Conservation (phyloP, 352 stramenopile species). For the Elongisporangium anandrum region DNA sequence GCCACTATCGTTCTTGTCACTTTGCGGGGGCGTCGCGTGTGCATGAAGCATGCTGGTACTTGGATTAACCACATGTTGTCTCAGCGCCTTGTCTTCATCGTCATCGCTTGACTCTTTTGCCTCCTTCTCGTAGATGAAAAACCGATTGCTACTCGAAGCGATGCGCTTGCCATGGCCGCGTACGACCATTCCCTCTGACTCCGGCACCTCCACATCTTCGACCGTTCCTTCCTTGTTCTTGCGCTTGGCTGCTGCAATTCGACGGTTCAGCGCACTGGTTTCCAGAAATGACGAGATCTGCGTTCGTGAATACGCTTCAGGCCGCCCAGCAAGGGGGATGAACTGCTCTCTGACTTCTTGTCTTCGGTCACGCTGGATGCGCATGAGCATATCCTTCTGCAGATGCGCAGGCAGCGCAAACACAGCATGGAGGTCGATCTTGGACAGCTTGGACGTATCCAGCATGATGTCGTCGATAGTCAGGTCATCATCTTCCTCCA, state of each 20-base stretch:
- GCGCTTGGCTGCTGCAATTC: constrained; percentile 50
- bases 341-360: constrained; percentile 93
- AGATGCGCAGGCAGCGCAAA: constrained; percentile 84
- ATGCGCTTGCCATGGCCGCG: constrained; percentile 60
- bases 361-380: constrained; percentile 84
- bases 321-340: constrained; percentile 93
- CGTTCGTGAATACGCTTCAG: constrained; percentile 92
- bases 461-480: constrained; percentile 61
- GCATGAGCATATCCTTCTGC: constrained; percentile 91
- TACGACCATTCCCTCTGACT: constrained; percentile 3
- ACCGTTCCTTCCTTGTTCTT: constrained; percentile 57
- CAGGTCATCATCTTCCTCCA: constrained; percentile 27
- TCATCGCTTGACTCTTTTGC: constrained; percentile 5
- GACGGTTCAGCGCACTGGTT: constrained; percentile 87
- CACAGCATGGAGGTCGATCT: constrained; percentile 84
- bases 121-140: constrained; percentile 68
- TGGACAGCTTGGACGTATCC: constrained; percentile 46
- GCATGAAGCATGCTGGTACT: neutral
- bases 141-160: constrained; percentile 68
- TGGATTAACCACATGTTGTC: neutral
- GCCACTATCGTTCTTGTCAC: constrained; percentile 7
- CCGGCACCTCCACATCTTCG: constrained; percentile 20
- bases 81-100: neutral
- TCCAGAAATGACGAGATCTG: constrained; percentile 96
- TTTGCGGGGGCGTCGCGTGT: neutral